Percentiles rank a stretch among this genome's conserved stretches.
Conservation (phyloP, 2,329 filamentous ascomycete genomes). For the Bretziella fagacearum region DNA sequence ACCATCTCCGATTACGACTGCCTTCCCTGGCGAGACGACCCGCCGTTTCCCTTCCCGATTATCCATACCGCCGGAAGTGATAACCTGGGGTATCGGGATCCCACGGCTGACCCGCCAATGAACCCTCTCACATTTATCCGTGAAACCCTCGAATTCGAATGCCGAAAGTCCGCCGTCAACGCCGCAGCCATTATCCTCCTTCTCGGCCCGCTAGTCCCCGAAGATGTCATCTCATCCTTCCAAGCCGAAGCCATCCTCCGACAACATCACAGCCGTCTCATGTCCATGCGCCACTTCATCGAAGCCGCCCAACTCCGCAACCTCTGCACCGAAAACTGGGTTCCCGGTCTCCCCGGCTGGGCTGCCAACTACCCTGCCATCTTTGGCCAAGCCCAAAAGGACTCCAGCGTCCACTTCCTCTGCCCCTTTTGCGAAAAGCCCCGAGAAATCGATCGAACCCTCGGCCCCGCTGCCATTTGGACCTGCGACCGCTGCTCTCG, state of each 20-base stretch:
- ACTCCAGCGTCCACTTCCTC: slow-evolving; percentile 35
- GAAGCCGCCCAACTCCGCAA: slow-evolving; percentile 46
- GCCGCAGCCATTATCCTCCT: slow-evolving; percentile 45
- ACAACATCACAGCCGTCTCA: slow-evolving; percentile 43
- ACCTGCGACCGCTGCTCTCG: slow-evolving; percentile 38
- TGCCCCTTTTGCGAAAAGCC: slow-evolving; percentile 42
- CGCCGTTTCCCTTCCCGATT: slow-evolving; percentile 33
- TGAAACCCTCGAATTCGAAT: slow-evolving; percentile 39
- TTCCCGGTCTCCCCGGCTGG: slow-evolving; percentile 33
- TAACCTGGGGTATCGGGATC: slow-evolving; percentile 6
- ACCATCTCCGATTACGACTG: slow-evolving; percentile 34
- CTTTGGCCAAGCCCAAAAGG: slow-evolving; percentile 36
- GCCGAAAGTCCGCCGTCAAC: slow-evolving; percentile 37
- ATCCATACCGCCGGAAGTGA: not conserved
- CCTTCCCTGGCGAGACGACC: slow-evolving; percentile 40
- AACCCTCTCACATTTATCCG: slow-evolving; percentile 38
- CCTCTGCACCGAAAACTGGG: slow-evolving; percentile 41
- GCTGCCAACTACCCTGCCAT: slow-evolving; percentile 37
- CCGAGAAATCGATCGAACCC: slow-evolving; percentile 31
- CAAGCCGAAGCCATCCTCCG: slow-evolving; percentile 40
- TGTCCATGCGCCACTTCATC: slow-evolving; percentile 40
- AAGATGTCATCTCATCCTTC: slow-evolving; percentile 35
- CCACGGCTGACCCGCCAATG: slow-evolving; percentile 25
- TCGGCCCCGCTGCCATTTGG: slow-evolving; percentile 32
- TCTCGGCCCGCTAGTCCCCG: slow-evolving; percentile 38